Conservation (phyloP, 1,284 basidiomycete species). For the Trametes polyzona region DNA sequence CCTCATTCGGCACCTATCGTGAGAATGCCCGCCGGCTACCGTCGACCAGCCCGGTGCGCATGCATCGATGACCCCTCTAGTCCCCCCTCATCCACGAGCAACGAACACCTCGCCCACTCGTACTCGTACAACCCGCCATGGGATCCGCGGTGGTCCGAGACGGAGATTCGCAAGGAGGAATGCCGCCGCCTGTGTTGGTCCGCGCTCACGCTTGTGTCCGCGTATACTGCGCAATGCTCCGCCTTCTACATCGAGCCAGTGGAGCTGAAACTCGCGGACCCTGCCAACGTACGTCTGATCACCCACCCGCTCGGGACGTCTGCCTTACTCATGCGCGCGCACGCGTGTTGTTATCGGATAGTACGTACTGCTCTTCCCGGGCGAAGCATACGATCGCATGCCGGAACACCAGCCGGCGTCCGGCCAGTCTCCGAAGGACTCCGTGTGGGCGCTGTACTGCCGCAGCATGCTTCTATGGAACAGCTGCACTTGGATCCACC, state of each 20-base stretch:
- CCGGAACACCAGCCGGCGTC: conserved; percentile 38
- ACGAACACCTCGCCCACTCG: conserved; percentile 44
- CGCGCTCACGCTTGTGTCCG: conserved; percentile 66
- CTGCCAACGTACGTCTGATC: conserved; percentile 59
- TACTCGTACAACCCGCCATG: conserved; percentile 62
- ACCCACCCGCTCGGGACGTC: conserved; percentile 10
- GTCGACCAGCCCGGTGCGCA: conserved; percentile 45
- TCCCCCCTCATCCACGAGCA: conserved; percentile 36
- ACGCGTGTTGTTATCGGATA: conserved; percentile 35
- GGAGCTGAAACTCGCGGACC: conserved; percentile 60
- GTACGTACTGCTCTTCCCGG: conserved; percentile 61
- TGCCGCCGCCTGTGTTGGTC: conserved; percentile 75
- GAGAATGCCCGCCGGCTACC: conserved; percentile 31
- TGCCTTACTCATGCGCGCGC: conserved; percentile 15
- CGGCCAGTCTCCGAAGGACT: conserved; percentile 65
- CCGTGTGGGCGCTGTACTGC: conserved; percentile 78
- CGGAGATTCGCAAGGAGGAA: conserved; percentile 66
- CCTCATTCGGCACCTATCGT: conserved; percentile 54
- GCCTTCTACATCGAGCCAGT: conserved; percentile 61
- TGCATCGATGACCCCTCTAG: conserved; percentile 50
- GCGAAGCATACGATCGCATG: conserved; percentile 59
- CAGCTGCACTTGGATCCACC: conserved; percentile 55
- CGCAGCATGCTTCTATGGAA: conserved; percentile 80
- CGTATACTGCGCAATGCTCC: conserved; percentile 66
- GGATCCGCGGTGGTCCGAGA: conserved; percentile 56